Percentiles rank a stretch among this genome's conserved stretches.
Conservation (phyloP, 2,329 filamentous ascomycete genomes). For the Xylariaceae sp. region DNA sequence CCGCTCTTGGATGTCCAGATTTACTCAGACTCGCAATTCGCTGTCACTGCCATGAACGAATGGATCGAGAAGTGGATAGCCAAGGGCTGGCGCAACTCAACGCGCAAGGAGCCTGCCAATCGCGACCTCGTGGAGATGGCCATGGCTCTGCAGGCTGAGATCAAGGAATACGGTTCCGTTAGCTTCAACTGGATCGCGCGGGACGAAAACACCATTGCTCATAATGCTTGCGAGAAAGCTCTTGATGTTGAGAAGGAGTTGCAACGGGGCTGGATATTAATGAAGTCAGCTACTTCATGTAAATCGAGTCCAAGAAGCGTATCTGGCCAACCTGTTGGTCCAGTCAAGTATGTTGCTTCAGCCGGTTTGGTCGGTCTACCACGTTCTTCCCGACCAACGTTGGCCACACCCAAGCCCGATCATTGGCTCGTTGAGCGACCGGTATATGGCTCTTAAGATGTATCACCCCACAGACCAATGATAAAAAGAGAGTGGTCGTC, state of each 20-base stretch:
- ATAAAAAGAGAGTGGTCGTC: too few species aligned
- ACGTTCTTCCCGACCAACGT: too few species aligned
- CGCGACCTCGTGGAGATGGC: constrained; percentile 33
- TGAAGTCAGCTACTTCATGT: too few species aligned
- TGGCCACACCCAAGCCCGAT: too few species aligned
- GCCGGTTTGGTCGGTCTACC: too few species aligned
- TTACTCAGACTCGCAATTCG: constrained; percentile 35
- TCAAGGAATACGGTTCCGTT: constrained; percentile 29
- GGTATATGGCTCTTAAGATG: too few species aligned
- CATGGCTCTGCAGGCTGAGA: constrained; percentile 20
- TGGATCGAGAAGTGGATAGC: constrained; percentile 32
- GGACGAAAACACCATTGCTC: constrained; percentile 31
- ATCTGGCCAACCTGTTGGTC: too few species aligned
- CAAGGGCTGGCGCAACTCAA: constrained; percentile 33
- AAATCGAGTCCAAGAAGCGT: too few species aligned
- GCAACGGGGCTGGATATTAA: too few species aligned
- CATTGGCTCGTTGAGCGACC: too few species aligned
- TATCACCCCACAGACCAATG: too few species aligned
- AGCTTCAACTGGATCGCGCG: constrained; percentile 34
- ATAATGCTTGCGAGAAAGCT: constrained; percentile 29
- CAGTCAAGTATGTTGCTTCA: too few species aligned
- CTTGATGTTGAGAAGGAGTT: constrained; percentile 24
- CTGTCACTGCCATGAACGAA: constrained; percentile 30
- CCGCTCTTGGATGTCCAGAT: constrained; percentile 30
- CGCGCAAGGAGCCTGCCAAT: constrained; percentile 32